Base-by-base conservation (phyloP, 257 asterid genomes). In the Cordia subcordata region DNA sequence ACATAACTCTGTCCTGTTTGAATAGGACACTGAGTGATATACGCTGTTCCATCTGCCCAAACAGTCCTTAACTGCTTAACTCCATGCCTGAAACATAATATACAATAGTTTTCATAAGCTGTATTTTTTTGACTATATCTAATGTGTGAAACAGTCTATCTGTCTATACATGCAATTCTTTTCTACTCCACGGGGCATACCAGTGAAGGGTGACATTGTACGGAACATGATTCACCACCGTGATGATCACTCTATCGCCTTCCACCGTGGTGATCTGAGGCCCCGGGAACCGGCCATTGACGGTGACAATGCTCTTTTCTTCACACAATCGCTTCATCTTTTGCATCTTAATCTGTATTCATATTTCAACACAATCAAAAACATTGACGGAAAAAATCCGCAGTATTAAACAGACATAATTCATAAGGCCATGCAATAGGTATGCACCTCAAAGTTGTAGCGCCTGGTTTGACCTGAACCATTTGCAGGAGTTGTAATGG, bases 11-110 rank as follows among this genome's bases (percentile, higher is more conserved):
- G 81, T 0, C 85, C 81, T 13, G 79, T 75, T 60, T 82, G 89
- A 0, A 82, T 75, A 0, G 94, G 93, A 39, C 88, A 84, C 64
- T 84, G 93, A 3, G 88, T 79, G 1, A 84, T 45, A 21, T 84
- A 81, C 5, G 94, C 87, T 0, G 86, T 83, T 21, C 88, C 86
- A 42, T 84, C 93, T 0, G 92, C 84, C 93, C 88, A 84, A 40
- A 83, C 89, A 56, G 79, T 79, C 4, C 80, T 75, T 32, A 82
- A 75, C 37, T 79, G 87, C 45, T 86, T 66, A 13, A 82, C 79
- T 10, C 94, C 94, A 33, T 82, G 94, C 92, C 85, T 80, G 63
- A 57, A 14, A 17, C 10, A 6, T 21, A 1, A 38, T 38, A 38
- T 38, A 38, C 11, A 6, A 38, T 38, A 45, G 13, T 45, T 6